phyloP scores from a whole-genome alignment of 2,329 filamentous ascomycete species.

The Ophiosphaerella herpotricha region DNA sequence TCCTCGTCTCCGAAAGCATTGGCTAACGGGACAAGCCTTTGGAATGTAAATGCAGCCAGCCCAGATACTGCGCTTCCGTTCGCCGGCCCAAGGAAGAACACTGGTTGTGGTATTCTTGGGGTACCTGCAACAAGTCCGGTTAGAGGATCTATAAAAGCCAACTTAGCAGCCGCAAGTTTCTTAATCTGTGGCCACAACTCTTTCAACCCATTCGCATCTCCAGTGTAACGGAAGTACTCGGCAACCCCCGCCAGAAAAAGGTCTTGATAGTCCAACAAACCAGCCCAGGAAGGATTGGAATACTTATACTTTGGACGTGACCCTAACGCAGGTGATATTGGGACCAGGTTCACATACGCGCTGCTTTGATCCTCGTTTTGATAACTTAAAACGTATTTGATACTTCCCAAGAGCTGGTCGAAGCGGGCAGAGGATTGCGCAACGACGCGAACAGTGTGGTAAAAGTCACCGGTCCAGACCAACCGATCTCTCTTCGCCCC shows the following conservation, averaged over 20 bases:
- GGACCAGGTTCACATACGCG: slow-evolving; percentile 9
- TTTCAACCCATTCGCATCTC: slow-evolving; percentile 17
- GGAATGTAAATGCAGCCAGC: slow-evolving; percentile 30
- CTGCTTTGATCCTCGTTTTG: slow-evolving; percentile 3
- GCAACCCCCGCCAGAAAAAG: slow-evolving; percentile 33
- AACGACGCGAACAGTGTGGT: slow-evolving; percentile 48
- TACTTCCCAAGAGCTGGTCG: slow-evolving; percentile 43
- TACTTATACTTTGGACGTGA: slow-evolving; percentile 8
- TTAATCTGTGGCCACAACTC: slow-evolving; percentile 33
- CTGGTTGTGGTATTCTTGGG: not conserved
- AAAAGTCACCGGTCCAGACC: slow-evolving; percentile 52
- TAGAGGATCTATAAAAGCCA: slow-evolving; percentile 30
- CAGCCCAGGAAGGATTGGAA: not conserved
- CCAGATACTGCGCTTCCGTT: slow-evolving; percentile 36
- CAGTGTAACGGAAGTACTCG: slow-evolving; percentile 32
- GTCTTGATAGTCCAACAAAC: slow-evolving; percentile 39
- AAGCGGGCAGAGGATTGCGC: slow-evolving; percentile 41
- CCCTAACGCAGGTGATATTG: slow-evolving; percentile 11
- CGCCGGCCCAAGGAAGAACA: slow-evolving; percentile 32
- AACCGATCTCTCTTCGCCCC: slow-evolving; percentile 50
- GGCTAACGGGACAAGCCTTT: slow-evolving; percentile 33
- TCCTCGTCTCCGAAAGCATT: slow-evolving; percentile 33
- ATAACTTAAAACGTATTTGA: slow-evolving; percentile 28
- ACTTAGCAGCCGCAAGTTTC: slow-evolving; percentile 17
- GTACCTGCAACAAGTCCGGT: slow-evolving; percentile 29